These are phyloP conservation scores for Wickerhamiella sorbophila DNA, from an alignment of 805 yeast genomes.

Conservation along the genomic window DNA sequence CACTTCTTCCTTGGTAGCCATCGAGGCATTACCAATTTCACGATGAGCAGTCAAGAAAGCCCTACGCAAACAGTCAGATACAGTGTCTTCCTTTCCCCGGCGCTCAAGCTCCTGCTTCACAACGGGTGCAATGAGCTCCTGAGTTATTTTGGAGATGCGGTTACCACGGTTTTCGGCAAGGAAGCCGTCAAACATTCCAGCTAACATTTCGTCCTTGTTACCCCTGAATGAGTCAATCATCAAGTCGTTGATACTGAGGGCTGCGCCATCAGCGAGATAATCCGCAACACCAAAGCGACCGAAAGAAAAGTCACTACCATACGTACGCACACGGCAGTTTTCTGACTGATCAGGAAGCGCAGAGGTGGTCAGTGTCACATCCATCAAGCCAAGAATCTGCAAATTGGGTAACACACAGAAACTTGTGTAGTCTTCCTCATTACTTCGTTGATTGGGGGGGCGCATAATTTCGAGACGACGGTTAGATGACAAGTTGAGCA, in stretches of 20 bases:
- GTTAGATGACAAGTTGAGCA: conserved; percentile 84
- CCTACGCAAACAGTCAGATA: conserved; percentile 65
- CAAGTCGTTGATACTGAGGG: conserved; percentile 64
- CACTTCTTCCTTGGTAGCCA: conserved; percentile 21
- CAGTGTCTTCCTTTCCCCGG: conserved; percentile 31
- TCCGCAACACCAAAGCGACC: conserved; percentile 89
- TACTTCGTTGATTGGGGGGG: conserved; percentile 29
- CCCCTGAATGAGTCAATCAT: conserved; percentile 82
- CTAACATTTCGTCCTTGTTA: conserved; percentile 60
- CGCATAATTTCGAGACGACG: conserved; percentile 67
- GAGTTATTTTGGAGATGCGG: conserved; percentile 50
- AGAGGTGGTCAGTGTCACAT: conserved; percentile 81
- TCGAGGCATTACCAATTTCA: conserved; percentile 47
- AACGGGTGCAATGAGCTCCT: conserved; percentile 51
- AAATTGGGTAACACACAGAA: conserved; percentile 62
- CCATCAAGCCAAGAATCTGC: conserved; percentile 75
- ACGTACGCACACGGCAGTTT: conserved; percentile 76
- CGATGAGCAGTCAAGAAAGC: conserved; percentile 69
- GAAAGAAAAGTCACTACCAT: conserved; percentile 62
- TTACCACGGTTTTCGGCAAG: conserved; percentile 27
- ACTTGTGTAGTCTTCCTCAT: conserved; percentile 32
- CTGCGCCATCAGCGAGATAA: conserved; percentile 51
- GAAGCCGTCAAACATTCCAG: conserved; percentile 80
- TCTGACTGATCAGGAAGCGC: conserved; percentile 78
- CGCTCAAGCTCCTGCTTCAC: conserved; percentile 53